A percentile compares a stretch with the other conserved stretches of the same genome.
Evolutionary conservation across 164 flowering plant genomes (phyloP).

Genomic region (Stephania japonica): DNA sequence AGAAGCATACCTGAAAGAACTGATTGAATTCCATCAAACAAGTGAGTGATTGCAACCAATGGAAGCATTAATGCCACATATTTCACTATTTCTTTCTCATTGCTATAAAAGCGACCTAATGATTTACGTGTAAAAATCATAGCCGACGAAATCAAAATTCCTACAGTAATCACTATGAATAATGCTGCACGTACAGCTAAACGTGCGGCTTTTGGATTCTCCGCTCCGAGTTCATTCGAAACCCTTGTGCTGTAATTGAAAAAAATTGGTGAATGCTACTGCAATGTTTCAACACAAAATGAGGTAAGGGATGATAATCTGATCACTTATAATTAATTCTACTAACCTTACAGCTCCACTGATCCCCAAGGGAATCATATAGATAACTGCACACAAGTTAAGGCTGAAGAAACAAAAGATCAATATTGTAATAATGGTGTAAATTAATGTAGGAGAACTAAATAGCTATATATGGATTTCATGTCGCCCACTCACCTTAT

Average conservation of each 20-base stretch:
- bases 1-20: constrained; percentile 61
- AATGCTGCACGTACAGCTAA: constrained; percentile 50
- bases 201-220: constrained; percentile 49
- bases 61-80: constrained; percentile 68
- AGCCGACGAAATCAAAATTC: constrained; percentile 36
- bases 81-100: constrained; percentile 47
- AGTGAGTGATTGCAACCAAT: constrained; percentile 48
- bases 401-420: constrained; percentile 34
- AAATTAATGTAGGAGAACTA: too few relatives aligned
- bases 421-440: not conserved
- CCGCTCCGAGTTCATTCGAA: constrained; percentile 82
- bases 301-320: too few relatives aligned
- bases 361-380: constrained; percentile 75
- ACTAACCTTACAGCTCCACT: constrained; percentile 67
- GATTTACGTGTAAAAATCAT: constrained; percentile 42
- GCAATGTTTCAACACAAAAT: too few relatives aligned
- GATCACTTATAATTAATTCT: not conserved
- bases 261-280: not conserved
- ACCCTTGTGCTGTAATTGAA: constrained; percentile 52
- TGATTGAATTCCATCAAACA: constrained; percentile 60
- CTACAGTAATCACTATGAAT: constrained; percentile 34
- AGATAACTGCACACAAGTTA: constrained; percentile 40
- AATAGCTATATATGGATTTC: too few relatives aligned
- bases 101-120: constrained; percentile 70
- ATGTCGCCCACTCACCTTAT: constrained; percentile 32